Evolutionary conservation across 2,329 filamentous ascomycete species (phyloP), one percentile per base, ranked within the genome.

Genomic region (Acrodontium crateriforme): DNA sequence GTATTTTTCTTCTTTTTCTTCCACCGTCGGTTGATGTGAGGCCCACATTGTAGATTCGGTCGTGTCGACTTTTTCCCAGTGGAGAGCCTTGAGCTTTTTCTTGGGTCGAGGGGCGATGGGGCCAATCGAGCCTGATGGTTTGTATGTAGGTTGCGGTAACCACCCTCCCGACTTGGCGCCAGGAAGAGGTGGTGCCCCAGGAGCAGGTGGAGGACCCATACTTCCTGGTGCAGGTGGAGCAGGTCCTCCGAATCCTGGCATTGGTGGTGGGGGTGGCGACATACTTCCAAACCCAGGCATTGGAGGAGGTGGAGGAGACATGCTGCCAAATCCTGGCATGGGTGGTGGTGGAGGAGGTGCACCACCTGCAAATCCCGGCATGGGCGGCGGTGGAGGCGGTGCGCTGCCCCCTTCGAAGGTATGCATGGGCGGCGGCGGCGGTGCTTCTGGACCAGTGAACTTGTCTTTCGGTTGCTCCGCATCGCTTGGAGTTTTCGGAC

Each of bases 61-160:
- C 29, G 80, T 71, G 56, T 98, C 89, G 30, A 98, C 83, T 64
- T 95, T 95, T 59, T 98, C 89, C 87, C 89, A 95, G 61, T 98
- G 89, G 42, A 98, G 68, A 34, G 87, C 87, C 72, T 98, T 98
- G 56, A 98, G 82, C 67, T 95, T 98, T 74, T 93, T 95, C 71
- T 94, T 95, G 13, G 89, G 84, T 44, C 87, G 68, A 28, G 84
- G 81, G 35, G 84, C 79, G 18, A 82, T 77, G 45, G 92, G 59
- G 23, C 77, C 73, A 41, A 82, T 64, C 6, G 71, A 69, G 13
- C 72, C 59, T 9, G 66, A 49, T 4, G 66, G 52, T 35, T 70
- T 68, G 32, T 63, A 62, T 17, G 67, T 63, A 40, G 71, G 64
- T 39, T 76, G 70, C 25, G 74, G 67, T 37, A 93, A 58, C 59